Base-by-base conservation (phyloP, 2,329 filamentous ascomycete genomes). In the Neoascochyta sp. region DNA sequence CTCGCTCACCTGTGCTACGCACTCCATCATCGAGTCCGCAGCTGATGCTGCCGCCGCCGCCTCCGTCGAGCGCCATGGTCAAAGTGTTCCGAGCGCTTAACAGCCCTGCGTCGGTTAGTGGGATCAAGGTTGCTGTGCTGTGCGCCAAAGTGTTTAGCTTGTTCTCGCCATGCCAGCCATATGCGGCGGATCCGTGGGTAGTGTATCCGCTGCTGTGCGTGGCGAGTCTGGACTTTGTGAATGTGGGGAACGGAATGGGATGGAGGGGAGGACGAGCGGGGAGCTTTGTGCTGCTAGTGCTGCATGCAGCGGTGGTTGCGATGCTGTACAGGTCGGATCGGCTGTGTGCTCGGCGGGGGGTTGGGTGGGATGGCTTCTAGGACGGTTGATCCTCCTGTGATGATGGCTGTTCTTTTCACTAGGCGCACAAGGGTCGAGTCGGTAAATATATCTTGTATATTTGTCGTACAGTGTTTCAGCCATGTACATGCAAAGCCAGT, bases 121-220 rank as follows among this genome's bases (percentile, higher is more conserved):
- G 66, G 4, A 42, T 74, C 12, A 80, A 81, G 26, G 62, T 86
- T 3, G 47, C 61, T 1, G 47, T 89, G 1, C 89, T 94, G 47
- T 57, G 82, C 5, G 44, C 74, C 27, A 95, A 94, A 60, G 64
- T 88, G 7, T 64, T 73, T 9, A 77, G 78, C 0, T 63, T 92
- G 7, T 71, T 75, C 3, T 70, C 74, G 25, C 75, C 81, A 1
- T 95, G 88, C 58, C 78, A 78, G 56, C 87, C 87, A 0, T 80
- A 80, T 34, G 78, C 79, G 23, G 71, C 77, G n/a, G 80, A 74
- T 24, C 67, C 77, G 5, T 75, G 75, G 58, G 63, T 88, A 4
- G 70, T 78, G 4, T 80, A 82, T 44, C 78, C 83, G 3, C 66
- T 94, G 2, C 64, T 93, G 4, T 62, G 74, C 3, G 59, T 90